Conservation (phyloP, 345 rosid species). For the Draba incana region DNA sequence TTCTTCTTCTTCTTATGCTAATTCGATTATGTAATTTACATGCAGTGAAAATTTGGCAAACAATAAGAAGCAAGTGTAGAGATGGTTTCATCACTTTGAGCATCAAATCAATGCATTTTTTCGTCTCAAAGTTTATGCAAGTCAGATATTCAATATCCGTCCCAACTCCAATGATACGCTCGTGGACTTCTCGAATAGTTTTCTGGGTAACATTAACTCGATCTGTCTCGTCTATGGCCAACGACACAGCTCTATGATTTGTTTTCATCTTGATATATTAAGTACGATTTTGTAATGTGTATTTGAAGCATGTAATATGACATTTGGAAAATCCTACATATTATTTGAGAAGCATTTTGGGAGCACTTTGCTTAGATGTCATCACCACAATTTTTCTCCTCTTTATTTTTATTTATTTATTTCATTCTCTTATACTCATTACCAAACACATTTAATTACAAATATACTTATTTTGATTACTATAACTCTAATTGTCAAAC, state of each 20-base stretch:
- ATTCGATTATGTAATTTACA: neutral
- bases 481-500: no score
- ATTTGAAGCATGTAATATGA: constrained; percentile 1
- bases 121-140: constrained; percentile 32
- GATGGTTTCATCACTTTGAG: constrained; percentile 32
- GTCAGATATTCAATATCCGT: constrained; percentile 28
- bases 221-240: constrained; percentile 36
- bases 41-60: constrained; percentile 30
- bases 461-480: no score
- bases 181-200: constrained; percentile 21
- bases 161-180: constrained; percentile 7
- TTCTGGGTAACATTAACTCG: constrained; percentile 42
- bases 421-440: no score
- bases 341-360: no score
- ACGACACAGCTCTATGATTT: constrained; percentile 22
- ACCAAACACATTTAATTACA: no score
- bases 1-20: constrained; percentile 12
- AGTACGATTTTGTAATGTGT: neutral
- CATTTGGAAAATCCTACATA: neutral
- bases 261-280: constrained; percentile 1
- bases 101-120: constrained; percentile 37
- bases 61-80: constrained; percentile 3
- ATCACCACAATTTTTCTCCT: no score
- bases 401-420: no score
- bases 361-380: no score